Conservation (phyloP, 1,284 basidiomycete species). For the Peniophora sp. region DNA sequence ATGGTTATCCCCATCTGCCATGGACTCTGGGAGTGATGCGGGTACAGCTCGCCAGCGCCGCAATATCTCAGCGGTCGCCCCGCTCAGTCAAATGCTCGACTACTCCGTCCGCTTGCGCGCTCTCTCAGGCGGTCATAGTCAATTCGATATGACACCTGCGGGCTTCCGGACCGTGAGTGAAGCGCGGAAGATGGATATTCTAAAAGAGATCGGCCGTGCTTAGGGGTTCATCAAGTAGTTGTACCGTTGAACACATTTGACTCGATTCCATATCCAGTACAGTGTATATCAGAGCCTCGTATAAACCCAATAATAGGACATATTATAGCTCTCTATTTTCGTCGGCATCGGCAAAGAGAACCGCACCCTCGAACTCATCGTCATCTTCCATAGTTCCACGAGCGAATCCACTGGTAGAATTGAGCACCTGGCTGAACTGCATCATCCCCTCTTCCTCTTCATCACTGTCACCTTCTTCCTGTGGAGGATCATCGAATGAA, state of each 20-base stretch:
- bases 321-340: constrained; percentile 52
- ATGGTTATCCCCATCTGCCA: constrained; percentile 62
- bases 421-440: constrained; percentile 66
- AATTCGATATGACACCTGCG: constrained; percentile 70
- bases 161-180: constrained; percentile 66
- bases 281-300: constrained; percentile 3
- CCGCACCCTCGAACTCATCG: constrained; percentile 63
- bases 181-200: constrained; percentile 55
- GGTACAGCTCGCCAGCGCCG: constrained; percentile 37
- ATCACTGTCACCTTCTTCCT: constrained; percentile 20
- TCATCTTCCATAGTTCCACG: constrained; percentile 58
- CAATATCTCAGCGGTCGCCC: constrained; percentile 63
- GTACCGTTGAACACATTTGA: not conserved
- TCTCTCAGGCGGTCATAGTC: constrained; percentile 74
- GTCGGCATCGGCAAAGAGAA: constrained; percentile 75
- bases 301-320: constrained; percentile 5
- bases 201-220: constrained; percentile 67
- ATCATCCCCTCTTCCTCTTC: constrained; percentile 47
- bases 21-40: constrained; percentile 21
- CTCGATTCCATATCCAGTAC: constrained; percentile 2
- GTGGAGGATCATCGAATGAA: constrained; percentile 30
- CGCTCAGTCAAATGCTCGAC: constrained; percentile 73
- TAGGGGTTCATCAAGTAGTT: constrained; percentile 18
- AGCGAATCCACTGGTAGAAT: constrained; percentile 43
- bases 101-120: constrained; percentile 75